These are phyloP conservation scores for Peronospora belbahrii DNA, from an alignment of 352 stramenopile genomes.

Conservation along the genomic window DNA sequence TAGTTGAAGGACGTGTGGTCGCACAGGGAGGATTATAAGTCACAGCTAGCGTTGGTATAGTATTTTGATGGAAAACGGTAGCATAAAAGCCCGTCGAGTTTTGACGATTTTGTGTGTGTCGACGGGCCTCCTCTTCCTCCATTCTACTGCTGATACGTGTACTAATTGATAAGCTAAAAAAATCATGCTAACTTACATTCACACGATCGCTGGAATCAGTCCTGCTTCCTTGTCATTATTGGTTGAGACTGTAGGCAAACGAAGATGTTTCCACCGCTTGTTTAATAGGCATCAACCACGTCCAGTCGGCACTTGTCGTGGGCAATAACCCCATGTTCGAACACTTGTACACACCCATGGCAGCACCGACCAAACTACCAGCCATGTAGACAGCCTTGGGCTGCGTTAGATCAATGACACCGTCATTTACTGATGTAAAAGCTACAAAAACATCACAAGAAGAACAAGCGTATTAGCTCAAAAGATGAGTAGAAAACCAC, in stretches of 20 bases:
- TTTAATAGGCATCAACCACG: conserved; percentile 83
- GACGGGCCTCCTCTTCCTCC: conserved; percentile 1
- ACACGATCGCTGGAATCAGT: not conserved
- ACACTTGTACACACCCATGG: conserved; percentile 89
- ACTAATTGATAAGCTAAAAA: conserved; percentile 27
- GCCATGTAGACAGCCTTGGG: conserved; percentile 87
- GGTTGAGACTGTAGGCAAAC: conserved; percentile 40
- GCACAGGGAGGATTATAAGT: conserved; percentile 20
- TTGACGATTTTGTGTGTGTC: conserved; percentile 21
- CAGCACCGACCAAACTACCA: conserved; percentile 81
- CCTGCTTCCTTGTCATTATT: conserved; percentile 14
- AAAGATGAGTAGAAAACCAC: too few species aligned
- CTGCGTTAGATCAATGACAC: conserved; percentile 70
- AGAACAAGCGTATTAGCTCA: too few species aligned
- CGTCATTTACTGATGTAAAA: conserved; percentile 73
- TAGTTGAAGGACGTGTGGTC: conserved; percentile 5
- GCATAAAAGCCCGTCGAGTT: conserved; percentile 13
- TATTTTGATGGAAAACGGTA: conserved; percentile 8
- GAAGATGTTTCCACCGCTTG: conserved; percentile 73
- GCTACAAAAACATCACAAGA: conserved; percentile 26
- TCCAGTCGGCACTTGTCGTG: conserved; percentile 89
- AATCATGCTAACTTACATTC: conserved; percentile 25
- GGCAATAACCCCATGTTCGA: conserved; percentile 89
- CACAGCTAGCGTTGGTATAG: conserved; percentile 12
- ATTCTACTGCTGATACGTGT: conserved; percentile 28